Conservation (phyloP, 176 grass and related monocot species). For the Saccharum spontaneum region DNA sequence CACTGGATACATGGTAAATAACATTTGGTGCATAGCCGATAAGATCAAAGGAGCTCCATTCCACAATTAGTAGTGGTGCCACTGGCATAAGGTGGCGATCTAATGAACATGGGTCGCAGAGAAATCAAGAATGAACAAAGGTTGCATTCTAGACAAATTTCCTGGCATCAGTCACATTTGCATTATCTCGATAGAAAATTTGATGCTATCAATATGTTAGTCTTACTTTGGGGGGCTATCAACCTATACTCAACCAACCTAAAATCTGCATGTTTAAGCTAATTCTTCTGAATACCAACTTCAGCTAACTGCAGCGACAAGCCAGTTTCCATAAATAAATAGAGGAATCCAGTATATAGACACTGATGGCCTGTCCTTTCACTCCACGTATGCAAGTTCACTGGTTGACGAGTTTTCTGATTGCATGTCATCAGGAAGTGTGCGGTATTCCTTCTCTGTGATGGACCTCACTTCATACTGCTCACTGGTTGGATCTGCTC, state of each 20-base stretch:
- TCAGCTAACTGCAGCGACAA: neutral
- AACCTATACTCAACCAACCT: constrained; percentile 27
- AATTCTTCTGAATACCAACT: constrained; percentile 24
- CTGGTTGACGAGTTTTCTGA: neutral
- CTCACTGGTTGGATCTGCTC: constrained; percentile 24
- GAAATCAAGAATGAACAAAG: constrained; percentile 2
- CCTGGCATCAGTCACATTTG: constrained; percentile 11
- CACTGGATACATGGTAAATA: neutral
- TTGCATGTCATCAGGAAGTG: constrained; percentile 27
- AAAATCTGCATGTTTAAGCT: constrained; percentile 26
- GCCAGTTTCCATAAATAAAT: neutral
- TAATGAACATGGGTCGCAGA: neutral
- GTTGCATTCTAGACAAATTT: neutral
- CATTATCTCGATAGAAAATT: neutral
- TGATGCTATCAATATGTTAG: constrained; percentile 18
- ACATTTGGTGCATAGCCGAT: neutral
- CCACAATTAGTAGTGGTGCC: neutral
- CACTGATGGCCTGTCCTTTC: neutral
- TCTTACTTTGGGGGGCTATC: constrained; percentile 19
- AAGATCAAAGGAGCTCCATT: constrained; percentile 3
- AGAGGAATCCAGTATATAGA: neutral
- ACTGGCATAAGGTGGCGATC: neutral
- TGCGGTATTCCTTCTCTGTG: constrained; percentile 64
- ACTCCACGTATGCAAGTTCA: constrained; percentile 35
- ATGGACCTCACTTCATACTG: constrained; percentile 36